A percentile compares a stretch with the other conserved stretches of the same genome.
These are phyloP conservation scores for Pythium dissotocum DNA, from an alignment of 352 stramenopile species.

Conservation along the genomic window DNA sequence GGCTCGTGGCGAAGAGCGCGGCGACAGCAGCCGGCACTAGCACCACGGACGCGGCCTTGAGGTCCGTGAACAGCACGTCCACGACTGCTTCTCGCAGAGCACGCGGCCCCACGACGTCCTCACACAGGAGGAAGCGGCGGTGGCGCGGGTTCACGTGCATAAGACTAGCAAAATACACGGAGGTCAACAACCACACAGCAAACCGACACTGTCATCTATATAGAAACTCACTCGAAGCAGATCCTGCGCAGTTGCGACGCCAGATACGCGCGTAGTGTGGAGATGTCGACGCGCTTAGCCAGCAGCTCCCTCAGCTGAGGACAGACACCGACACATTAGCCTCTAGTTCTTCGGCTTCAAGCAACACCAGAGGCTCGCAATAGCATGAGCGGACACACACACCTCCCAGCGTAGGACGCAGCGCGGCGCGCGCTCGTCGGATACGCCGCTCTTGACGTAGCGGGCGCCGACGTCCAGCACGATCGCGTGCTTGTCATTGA, in stretches of 20 bases:
- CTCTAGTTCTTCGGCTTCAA: background rate
- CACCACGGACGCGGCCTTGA: slow-evolving; percentile 64
- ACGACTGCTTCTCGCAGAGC: slow-evolving; percentile 66
- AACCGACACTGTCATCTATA: background rate
- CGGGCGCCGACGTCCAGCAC: slow-evolving; percentile 77
- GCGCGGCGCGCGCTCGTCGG: slow-evolving; percentile 72
- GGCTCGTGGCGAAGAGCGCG: slow-evolving; percentile 69
- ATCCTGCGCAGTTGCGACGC: slow-evolving; percentile 56
- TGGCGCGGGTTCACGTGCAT: slow-evolving; percentile 76
- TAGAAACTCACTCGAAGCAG: slow-evolving; percentile 69
- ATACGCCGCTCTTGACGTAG: slow-evolving; percentile 71
- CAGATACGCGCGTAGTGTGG: slow-evolving; percentile 53
- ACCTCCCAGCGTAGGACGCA: slow-evolving; percentile 73
- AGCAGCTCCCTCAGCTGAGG: slow-evolving; percentile 61
- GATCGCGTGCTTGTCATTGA: slow-evolving; percentile 48
- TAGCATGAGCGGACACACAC: background rate
- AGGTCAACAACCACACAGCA: background rate
- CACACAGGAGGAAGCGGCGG: slow-evolving; percentile 74
- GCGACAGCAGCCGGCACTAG: slow-evolving; percentile 66
- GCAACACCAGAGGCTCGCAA: background rate
- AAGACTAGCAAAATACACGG: slow-evolving; percentile 29
- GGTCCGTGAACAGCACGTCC: slow-evolving; percentile 54
- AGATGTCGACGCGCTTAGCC: slow-evolving; percentile 28
- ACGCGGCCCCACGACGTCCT: slow-evolving; percentile 70
- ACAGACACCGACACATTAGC: background rate